Evolutionary conservation across 2,329 filamentous ascomycete genomes (phyloP).

Genomic region (Pestalotiopsis sp.): DNA sequence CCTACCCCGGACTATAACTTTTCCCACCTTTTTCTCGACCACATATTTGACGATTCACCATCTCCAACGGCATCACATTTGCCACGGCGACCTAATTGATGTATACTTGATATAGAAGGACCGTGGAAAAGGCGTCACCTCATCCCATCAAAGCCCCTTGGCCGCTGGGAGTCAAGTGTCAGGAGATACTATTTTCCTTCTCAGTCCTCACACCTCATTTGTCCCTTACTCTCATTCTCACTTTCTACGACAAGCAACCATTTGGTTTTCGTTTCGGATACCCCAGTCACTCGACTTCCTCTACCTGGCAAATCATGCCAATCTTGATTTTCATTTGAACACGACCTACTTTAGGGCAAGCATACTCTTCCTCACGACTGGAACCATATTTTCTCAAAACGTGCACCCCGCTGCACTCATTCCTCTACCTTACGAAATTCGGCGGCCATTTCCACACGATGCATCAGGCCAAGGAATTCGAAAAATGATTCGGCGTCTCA

Average conservation of each 20-base stretch:
- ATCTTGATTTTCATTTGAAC: not conserved
- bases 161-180: not conserved
- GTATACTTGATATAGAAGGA: constrained; percentile 10
- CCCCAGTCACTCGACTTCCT: constrained; percentile 12
- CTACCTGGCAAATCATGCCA: constrained; percentile 6
- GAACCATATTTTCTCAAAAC: not conserved
- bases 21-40: not conserved
- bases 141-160: not conserved
- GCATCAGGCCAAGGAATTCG: constrained; percentile 3
- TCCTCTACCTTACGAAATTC: not conserved
- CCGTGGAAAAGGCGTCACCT: not conserved
- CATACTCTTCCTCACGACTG: constrained; percentile 3
- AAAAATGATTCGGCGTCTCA: not conserved
- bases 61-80: not conserved
- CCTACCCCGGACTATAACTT: constrained; percentile 48
- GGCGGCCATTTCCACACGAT: not conserved
- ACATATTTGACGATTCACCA: not conserved
- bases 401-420: not conserved
- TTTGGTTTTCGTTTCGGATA: constrained; percentile 11
- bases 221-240: not conserved
- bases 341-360: constrained; percentile 1
- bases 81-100: constrained; percentile 7
- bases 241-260: constrained; percentile 5
- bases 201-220: not conserved
- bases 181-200: not conserved